Percentiles rank a stretch among this genome's conserved stretches.
Conservation (phyloP, 305 asterid species). For the Solanum hybrid region DNA sequence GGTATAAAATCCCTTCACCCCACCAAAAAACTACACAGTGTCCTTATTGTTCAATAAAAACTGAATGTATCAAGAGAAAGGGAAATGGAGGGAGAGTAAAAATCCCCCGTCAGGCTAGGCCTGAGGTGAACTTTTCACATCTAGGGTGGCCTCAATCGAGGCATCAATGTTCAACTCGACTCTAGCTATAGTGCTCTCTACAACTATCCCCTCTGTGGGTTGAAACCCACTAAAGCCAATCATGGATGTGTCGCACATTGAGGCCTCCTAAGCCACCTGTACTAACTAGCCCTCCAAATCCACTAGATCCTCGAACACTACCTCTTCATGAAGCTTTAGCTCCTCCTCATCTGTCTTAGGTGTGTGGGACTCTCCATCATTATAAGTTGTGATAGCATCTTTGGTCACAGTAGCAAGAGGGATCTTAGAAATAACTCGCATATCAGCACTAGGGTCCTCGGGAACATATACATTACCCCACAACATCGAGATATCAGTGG, state of each 20-base stretch:
- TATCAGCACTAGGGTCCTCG: neutral
- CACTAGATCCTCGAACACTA: neutral
- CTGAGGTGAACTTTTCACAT: neutral
- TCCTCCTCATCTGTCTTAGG: neutral
- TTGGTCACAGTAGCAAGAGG: too few species aligned
- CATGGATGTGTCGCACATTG: neutral
- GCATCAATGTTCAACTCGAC: neutral
- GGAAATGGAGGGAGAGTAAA: neutral
- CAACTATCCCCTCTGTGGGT: neutral
- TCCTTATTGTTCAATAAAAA: neutral
- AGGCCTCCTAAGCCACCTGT: neutral
- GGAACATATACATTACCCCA: neutral
- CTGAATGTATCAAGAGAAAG: neutral
- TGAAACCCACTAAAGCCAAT: neutral
- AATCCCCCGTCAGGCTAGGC: neutral
- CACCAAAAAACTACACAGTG: neutral
- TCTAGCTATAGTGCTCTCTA: neutral
- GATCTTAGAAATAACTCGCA: neutral
- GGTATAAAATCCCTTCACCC: neutral
- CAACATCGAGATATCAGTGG: neutral
- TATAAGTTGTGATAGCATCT: neutral
- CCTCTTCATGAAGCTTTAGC: neutral
- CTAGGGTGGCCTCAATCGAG: neutral
- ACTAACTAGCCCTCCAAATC: neutral
- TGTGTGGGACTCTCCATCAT: neutral